Evolutionary conservation across 768 basidiomycete species (phyloP), one percentile per base, ranked within the genome.

Genomic region (Boletus edulis): DNA sequence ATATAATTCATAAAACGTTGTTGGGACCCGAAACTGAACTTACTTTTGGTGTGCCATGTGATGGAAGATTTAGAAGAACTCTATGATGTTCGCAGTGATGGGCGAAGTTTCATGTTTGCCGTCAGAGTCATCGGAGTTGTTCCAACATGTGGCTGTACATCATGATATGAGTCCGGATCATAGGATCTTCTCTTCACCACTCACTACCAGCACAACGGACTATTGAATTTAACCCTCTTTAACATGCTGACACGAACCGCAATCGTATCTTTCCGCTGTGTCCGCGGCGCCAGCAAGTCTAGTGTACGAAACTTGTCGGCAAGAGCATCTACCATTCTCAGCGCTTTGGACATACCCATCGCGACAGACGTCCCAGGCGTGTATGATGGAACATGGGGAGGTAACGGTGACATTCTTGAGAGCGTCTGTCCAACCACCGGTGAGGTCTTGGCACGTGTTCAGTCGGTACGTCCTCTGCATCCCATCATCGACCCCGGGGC

Each of bases 371-470:
- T 90, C 15, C 72, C 78, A 12, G 91, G 92, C 3, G 88, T 94
- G 17, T 94, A 90, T 64, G 87, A 94, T 64, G 91, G 91, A 35
- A 72, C 79, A 61, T 94, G 92, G 92, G 75, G 78, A 53, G 92
- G 91, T 20, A 62, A 81, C 18, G 92, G 92, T 3, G 86, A 87
- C 49, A 52, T 89, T 5, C 64, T 89, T 17, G 74, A 81, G 60
- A 91, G 88, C 49, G 66, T 81, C 17, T 96, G 94, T 69, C 94
- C 94, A 14, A 83, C 91, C 10, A 96, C 94, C 15, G 93, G 93
- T 3, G 93, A 96, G 66, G 75, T 85, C 15, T 75, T 98, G 37
- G 94, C 87, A 37, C 78, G 79, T 52, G 83, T 96, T 44, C 81
- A 76, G 51, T 83, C 86, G 34, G 93, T 86, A 62, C 62, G 82